Conservation (phyloP, 2,329 filamentous ascomycete genomes). For the Xylariales sp. region DNA sequence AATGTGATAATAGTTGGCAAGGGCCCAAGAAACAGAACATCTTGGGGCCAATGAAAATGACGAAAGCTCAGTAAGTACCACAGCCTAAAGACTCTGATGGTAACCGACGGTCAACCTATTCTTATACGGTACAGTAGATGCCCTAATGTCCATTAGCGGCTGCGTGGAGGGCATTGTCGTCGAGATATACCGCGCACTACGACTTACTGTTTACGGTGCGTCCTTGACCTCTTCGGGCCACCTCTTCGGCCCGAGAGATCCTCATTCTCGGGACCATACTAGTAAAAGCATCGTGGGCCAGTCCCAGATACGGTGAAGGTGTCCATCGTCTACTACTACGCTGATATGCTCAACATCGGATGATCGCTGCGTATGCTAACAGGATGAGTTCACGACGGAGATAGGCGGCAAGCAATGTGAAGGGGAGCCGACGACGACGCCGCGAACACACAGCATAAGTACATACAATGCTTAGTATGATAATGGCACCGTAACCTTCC, state of each 20-base stretch:
- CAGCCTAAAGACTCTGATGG: neutral
- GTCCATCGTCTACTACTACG: neutral
- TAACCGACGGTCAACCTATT: neutral
- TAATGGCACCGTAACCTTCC: conserved; percentile 24
- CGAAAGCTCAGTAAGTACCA: neutral
- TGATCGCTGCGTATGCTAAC: conserved; percentile 7
- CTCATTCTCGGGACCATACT: conserved; percentile 6
- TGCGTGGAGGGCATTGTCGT: neutral
- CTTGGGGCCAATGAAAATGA: conserved; percentile 6
- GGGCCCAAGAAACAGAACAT: neutral
- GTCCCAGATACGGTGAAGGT: conserved; percentile 5
- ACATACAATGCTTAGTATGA: conserved; percentile 14
- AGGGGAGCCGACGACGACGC: conserved; percentile 22
- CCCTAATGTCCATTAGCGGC: conserved; percentile 4
- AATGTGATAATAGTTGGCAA: conserved; percentile 15
- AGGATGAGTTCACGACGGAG: conserved; percentile 29
- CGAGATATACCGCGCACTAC: conserved; percentile 7
- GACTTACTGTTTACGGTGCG: conserved; percentile 2
- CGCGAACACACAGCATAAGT: conserved; percentile 8
- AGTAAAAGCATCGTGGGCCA: neutral
- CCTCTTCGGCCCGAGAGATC: conserved; percentile 10
- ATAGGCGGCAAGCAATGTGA: conserved; percentile 22
- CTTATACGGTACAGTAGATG: neutral
- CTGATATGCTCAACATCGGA: conserved; percentile 7
- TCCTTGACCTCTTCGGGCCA: neutral